Conservation (phyloP, 306 rosid species). For the Lathyrus aphaca region DNA sequence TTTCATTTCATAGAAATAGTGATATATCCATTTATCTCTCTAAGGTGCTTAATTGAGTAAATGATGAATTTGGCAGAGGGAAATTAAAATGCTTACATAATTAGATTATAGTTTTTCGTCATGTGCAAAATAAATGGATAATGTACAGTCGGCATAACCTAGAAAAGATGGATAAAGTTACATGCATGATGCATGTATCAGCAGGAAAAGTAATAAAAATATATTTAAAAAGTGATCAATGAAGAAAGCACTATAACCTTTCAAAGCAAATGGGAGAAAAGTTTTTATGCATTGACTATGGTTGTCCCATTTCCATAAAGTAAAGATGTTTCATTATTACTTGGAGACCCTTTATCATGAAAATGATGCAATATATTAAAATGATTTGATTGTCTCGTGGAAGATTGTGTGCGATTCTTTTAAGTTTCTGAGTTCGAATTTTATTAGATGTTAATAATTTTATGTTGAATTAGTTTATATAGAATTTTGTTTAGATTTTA, state of each 20-base stretch:
- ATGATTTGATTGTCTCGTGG: too few species aligned
- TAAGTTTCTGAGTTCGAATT: too few species aligned
- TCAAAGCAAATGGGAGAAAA: constrained; percentile 38
- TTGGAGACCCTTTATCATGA: constrained; percentile 21
- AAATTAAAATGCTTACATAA: not conserved
- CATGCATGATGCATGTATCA: not conserved
- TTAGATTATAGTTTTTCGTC: not conserved
- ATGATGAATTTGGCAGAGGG: not conserved
- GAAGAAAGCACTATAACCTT: constrained; percentile 41
- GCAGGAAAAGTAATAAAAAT: not conserved
- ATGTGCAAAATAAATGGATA: not conserved
- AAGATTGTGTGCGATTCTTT: too few species aligned
- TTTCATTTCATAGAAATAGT: constrained; percentile 7
- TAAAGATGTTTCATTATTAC: constrained; percentile 43
- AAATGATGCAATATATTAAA: not conserved
- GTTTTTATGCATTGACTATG: constrained; percentile 40
- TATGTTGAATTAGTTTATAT: too few species aligned
- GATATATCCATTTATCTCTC: not conserved
- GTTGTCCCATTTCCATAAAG: constrained; percentile 40
- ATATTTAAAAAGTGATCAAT: not conserved
- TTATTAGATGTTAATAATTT: too few species aligned
- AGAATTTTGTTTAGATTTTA: too few species aligned
- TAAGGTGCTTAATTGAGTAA: not conserved
- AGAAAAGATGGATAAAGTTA: constrained; percentile 34
- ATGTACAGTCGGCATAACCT: constrained; percentile 49